Percentiles rank a stretch among this genome's conserved stretches.
These are phyloP conservation scores for Microstroma glucosiphilum DNA, from an alignment of 1,284 basidiomycete genomes.

Conservation along the genomic window DNA sequence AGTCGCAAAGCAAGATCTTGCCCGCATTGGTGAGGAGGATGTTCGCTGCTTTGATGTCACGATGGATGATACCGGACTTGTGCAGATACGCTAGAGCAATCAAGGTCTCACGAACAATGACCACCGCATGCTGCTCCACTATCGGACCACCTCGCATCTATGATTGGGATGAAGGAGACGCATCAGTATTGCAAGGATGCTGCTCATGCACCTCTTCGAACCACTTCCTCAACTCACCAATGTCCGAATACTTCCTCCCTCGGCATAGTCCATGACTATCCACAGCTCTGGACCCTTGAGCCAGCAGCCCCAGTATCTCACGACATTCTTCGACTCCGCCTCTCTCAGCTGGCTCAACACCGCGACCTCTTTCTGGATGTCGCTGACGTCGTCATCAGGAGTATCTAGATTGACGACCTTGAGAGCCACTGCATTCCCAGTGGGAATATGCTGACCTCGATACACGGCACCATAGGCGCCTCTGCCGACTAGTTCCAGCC, in stretches of 20 bases:
- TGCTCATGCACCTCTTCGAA: background rate
- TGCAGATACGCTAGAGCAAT: conserved; percentile 80
- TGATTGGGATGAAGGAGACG: conserved; percentile 40
- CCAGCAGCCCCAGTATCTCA: conserved; percentile 92
- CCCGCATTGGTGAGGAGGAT: conserved; percentile 78
- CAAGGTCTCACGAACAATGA: conserved; percentile 85
- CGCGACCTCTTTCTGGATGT: conserved; percentile 92
- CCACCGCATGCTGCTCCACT: conserved; percentile 79
- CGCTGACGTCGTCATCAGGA: conserved; percentile 46
- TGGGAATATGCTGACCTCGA: conserved; percentile 83
- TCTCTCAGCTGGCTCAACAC: conserved; percentile 74
- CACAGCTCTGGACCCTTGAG: conserved; percentile 94
- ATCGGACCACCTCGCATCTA: conserved; percentile 60
- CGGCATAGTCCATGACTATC: conserved; percentile 99
- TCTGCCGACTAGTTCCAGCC: conserved; percentile 92
- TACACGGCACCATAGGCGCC: conserved; percentile 94
- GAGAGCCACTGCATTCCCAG: conserved; percentile 88
- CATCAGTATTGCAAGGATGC: background rate
- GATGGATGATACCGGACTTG: conserved; percentile 86
- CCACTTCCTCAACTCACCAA: background rate
- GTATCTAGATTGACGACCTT: conserved; percentile 75
- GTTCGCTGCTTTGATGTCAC: conserved; percentile 95
- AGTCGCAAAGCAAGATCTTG: conserved; percentile 89
- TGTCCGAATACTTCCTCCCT: conserved; percentile 61
- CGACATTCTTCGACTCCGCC: conserved; percentile 83